phyloP scores from a whole-genome alignment of 1,284 basidiomycete species.

The Leccinum cinnamomeum region DNA sequence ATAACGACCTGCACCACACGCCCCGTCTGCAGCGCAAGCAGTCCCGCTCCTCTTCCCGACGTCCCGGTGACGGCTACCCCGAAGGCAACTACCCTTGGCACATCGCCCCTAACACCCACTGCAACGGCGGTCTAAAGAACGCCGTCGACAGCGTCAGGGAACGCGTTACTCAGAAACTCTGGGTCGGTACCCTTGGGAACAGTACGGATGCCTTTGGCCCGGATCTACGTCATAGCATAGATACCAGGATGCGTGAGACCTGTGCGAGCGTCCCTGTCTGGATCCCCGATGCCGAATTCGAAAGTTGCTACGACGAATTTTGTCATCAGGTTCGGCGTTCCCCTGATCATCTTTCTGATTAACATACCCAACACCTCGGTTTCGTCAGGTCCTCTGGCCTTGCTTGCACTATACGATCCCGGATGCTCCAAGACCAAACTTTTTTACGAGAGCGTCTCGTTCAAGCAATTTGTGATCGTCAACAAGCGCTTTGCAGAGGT shows the following conservation, averaged over 20 bases:
- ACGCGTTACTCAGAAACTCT: slow-evolving; percentile 56
- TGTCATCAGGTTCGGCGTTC: slow-evolving; percentile 68
- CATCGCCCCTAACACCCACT: slow-evolving; percentile 68
- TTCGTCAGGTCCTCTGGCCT: slow-evolving; percentile 81
- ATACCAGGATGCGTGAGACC: slow-evolving; percentile 57
- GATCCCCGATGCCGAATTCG: slow-evolving; percentile 77
- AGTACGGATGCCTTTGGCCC: slow-evolving; percentile 63
- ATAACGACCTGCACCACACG: slow-evolving; percentile 35
- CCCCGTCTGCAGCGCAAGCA: slow-evolving; percentile 44
- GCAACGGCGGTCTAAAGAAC: slow-evolving; percentile 80
- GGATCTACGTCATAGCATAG: slow-evolving; percentile 58
- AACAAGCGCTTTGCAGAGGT: slow-evolving; percentile 83
- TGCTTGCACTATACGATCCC: slow-evolving; percentile 85
- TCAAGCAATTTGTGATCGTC: slow-evolving; percentile 77
- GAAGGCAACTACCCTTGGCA: slow-evolving; percentile 43
- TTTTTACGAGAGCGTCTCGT: slow-evolving; percentile 77
- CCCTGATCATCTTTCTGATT: background rate
- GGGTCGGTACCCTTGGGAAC: slow-evolving; percentile 80
- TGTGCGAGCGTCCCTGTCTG: slow-evolving; percentile 71
- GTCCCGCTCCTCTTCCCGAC: slow-evolving; percentile 54
- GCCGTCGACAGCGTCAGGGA: slow-evolving; percentile 66
- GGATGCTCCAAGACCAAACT: slow-evolving; percentile 80
- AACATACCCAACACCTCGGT: background rate
- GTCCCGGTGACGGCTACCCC: slow-evolving; percentile 21
- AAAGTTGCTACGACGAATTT: slow-evolving; percentile 81